phyloP scores from a whole-genome alignment of 257 asterid species.

The Solanum tacnaense region DNA sequence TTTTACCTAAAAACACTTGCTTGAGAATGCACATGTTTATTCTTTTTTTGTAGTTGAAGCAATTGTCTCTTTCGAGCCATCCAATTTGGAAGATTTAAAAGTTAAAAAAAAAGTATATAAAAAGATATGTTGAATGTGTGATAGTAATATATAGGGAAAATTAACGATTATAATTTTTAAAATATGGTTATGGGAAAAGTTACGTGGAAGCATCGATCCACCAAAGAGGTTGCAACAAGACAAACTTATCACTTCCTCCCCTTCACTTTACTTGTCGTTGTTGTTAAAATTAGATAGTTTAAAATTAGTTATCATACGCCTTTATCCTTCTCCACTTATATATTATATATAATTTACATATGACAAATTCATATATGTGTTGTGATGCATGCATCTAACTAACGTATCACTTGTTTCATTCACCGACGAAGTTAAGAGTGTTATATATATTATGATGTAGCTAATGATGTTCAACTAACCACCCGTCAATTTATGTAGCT shows the following conservation, averaged over 20 bases:
- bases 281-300: not conserved
- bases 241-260: not conserved
- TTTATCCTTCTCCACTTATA: not conserved
- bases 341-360: no score
- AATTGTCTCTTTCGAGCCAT: not conserved
- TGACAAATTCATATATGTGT: not conserved
- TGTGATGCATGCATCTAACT: not conserved
- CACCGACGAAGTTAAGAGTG: no score
- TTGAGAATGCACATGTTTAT: not conserved
- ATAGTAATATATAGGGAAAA: not conserved
- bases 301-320: fast-evolving
- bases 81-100: not conserved
- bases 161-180: not conserved
- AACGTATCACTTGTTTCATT: not conserved
- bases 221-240: not conserved
- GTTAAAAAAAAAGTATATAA: not conserved
- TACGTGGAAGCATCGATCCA: not conserved
- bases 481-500: not conserved
- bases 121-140: not conserved
- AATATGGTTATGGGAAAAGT: not conserved
- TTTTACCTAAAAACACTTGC: not conserved
- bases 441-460: no score
- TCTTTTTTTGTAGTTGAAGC: not conserved
- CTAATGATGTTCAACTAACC: not conserved
- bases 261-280: not conserved